Conservation (phyloP, 1,139 yeast species). For the Yamadazyma triangularis region DNA sequence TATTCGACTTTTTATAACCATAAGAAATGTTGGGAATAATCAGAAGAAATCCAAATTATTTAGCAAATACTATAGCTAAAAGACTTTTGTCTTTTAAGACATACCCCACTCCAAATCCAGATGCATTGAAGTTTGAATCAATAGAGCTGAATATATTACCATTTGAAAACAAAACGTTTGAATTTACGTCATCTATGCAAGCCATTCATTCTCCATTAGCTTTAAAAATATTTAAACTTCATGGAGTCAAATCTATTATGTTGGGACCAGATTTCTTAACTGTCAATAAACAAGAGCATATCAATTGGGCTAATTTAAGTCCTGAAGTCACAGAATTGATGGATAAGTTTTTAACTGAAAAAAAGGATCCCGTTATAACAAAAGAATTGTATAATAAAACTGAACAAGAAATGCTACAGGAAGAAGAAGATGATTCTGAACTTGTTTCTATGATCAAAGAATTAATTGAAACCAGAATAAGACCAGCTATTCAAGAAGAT, state of each 20-base stretch:
- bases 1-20: neutral
- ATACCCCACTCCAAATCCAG: slow-evolving; percentile 78
- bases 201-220: slow-evolving; percentile 83
- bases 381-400: slow-evolving; percentile 38
- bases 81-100: slow-evolving; percentile 38
- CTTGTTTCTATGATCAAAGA: slow-evolving; percentile 90
- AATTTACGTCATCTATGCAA: slow-evolving; percentile 67
- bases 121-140: slow-evolving; percentile 77
- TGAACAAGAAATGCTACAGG: slow-evolving; percentile 29
- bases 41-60: neutral
- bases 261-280: slow-evolving; percentile 62
- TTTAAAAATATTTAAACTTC: slow-evolving; percentile 67
- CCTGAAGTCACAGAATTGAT: slow-evolving; percentile 42
- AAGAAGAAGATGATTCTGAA: slow-evolving; percentile 52
- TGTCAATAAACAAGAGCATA: slow-evolving; percentile 43
- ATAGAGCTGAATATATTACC: slow-evolving; percentile 55
- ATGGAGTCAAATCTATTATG: slow-evolving; percentile 85
- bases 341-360: slow-evolving; percentile 31
- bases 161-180: slow-evolving; percentile 53
- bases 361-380: slow-evolving; percentile 48
- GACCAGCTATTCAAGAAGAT: slow-evolving; percentile 90
- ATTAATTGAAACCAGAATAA: slow-evolving; percentile 84
- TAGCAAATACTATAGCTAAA: neutral
- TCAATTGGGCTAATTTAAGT: slow-evolving; percentile 43
- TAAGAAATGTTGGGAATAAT: neutral